Percentiles rank a stretch among this genome's conserved stretches.
These are phyloP conservation scores for Mucor irregularis DNA, from an alignment of 371 early-diverging fungal genomes.

Conservation along the genomic window DNA sequence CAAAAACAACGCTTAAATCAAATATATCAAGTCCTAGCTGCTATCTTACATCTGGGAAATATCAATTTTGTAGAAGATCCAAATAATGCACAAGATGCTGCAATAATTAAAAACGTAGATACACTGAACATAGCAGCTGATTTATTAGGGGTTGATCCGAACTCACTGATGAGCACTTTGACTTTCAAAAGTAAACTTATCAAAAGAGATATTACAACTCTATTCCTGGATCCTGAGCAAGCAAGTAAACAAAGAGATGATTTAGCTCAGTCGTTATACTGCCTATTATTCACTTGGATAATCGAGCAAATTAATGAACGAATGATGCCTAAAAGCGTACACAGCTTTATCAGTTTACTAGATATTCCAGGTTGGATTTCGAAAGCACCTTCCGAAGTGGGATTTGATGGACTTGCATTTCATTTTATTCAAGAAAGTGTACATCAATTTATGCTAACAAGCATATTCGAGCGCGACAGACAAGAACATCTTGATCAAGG, in stretches of 20 bases:
- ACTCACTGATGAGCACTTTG: constrained; percentile 73
- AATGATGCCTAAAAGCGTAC: constrained; percentile 60
- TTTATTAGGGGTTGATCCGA: constrained; percentile 80
- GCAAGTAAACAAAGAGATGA: constrained; percentile 77
- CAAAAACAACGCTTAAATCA: constrained; percentile 73
- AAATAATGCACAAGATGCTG: constrained; percentile 65
- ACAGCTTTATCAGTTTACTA: constrained; percentile 68
- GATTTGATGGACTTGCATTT: constrained; percentile 72
- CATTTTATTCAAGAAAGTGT: constrained; percentile 86
- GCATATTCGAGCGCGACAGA: constrained; percentile 59
- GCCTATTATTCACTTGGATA: constrained; percentile 81
- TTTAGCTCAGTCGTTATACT: constrained; percentile 78
- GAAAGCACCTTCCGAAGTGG: not conserved
- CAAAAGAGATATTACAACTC: constrained; percentile 81
- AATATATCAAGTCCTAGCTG: constrained; percentile 83
- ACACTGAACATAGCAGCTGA: constrained; percentile 74
- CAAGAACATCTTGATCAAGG: constrained; percentile 53
- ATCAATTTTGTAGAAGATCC: constrained; percentile 74
- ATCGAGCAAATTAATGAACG: constrained; percentile 83
- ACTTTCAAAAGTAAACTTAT: constrained; percentile 80
- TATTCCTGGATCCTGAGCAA: constrained; percentile 75
- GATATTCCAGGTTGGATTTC: constrained; percentile 59
- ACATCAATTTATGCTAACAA: constrained; percentile 60
- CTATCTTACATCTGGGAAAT: constrained; percentile 90
- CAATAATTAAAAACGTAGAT: constrained; percentile 68